Conservation (phyloP, 2,329 filamentous ascomycete species). For the Curvularia sp. region DNA sequence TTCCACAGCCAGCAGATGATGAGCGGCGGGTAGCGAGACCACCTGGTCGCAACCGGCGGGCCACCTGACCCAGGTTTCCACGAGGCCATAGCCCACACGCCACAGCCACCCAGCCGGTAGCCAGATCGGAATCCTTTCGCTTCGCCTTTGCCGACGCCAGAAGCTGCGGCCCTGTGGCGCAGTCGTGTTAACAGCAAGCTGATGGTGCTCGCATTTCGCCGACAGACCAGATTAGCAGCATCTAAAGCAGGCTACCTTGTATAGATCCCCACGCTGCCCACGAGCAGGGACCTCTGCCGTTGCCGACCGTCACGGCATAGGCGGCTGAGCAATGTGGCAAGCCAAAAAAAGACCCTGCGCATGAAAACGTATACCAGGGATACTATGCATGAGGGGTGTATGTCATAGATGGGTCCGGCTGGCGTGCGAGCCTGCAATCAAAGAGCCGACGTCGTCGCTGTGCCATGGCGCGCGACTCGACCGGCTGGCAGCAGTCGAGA, state of each 20-base stretch:
- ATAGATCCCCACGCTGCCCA: conserved; percentile 3
- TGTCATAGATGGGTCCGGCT: conserved; percentile 18
- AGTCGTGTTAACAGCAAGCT: conserved; percentile 16
- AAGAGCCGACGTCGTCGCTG: conserved; percentile 6
- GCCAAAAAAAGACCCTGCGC: conserved; percentile 31
- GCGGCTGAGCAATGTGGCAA: conserved; percentile 15
- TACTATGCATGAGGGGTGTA: conserved; percentile 26
- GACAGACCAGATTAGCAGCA: conserved; percentile 10
- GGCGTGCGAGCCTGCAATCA: conserved; percentile 26
- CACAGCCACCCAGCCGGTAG: conserved; percentile 18
- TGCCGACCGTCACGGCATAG: conserved; percentile 4
- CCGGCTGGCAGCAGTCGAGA: conserved; percentile 8
- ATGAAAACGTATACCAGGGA: conserved; percentile 23
- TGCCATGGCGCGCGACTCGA: neutral
- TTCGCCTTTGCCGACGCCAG: conserved; percentile 12
- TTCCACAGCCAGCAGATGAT: conserved; percentile 17
- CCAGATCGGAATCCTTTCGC: conserved; percentile 5
- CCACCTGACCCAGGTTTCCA: conserved; percentile 9
- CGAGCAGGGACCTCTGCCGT: neutral
- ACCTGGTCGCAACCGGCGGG: conserved; percentile 10
- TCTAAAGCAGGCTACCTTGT: conserved; percentile 1
- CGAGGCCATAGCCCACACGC: conserved; percentile 6
- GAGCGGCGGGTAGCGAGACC: conserved; percentile 22
- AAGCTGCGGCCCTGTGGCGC: conserved; percentile 26
- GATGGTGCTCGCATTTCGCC: conserved; percentile 19